Evolutionary conservation across 23 red algal species (phyloP).

Genomic region (Chondrus crispus): DNA sequence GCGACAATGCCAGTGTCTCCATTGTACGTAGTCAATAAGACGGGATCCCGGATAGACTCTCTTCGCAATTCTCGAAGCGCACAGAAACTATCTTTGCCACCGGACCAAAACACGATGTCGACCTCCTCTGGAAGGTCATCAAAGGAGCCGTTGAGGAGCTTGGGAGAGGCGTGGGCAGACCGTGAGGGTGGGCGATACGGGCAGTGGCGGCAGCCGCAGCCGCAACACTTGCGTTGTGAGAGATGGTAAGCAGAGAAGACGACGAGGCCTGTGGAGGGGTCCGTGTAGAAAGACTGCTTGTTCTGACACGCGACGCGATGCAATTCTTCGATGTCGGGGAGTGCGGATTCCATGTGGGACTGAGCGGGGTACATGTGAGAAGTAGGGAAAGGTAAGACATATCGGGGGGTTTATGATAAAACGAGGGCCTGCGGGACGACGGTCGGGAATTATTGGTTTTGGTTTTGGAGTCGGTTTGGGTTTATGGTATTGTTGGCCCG

Average conservation of each 20-base stretch:
- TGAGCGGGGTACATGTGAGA: too few relatives aligned
- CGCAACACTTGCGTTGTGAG: conserved; percentile 32
- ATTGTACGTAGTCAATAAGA: conserved; percentile 71
- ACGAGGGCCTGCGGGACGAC: too few relatives aligned
- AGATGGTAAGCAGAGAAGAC: conserved; percentile 41
- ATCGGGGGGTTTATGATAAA: too few relatives aligned
- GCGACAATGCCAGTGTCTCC: conserved; percentile 30
- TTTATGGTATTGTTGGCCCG: too few relatives aligned
- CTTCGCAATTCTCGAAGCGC: conserved; percentile 29
- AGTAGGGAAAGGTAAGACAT: too few relatives aligned
- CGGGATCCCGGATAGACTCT: conserved; percentile 12
- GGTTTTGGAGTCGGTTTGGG: too few relatives aligned
- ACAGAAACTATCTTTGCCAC: conserved; percentile 72
- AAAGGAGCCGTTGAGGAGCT: conserved; percentile 12
- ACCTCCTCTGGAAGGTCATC: conserved; percentile 27
- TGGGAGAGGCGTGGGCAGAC: not conserved
- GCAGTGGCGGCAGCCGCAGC: conserved; percentile 56
- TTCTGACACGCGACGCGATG: conserved; percentile 28
- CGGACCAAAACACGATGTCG: conserved; percentile 66
- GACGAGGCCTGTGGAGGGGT: not conserved
- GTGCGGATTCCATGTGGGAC: too few relatives aligned
- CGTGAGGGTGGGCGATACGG: not conserved
- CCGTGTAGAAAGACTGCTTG: conserved; percentile 18
- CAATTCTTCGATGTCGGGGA: conserved; percentile 49
- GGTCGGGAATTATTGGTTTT: too few relatives aligned